A percentile compares a stretch with the other conserved stretches of the same genome.
phyloP scores from a whole-genome alignment of 129 eudicot genomes.

The Helianthus tuberosus region DNA sequence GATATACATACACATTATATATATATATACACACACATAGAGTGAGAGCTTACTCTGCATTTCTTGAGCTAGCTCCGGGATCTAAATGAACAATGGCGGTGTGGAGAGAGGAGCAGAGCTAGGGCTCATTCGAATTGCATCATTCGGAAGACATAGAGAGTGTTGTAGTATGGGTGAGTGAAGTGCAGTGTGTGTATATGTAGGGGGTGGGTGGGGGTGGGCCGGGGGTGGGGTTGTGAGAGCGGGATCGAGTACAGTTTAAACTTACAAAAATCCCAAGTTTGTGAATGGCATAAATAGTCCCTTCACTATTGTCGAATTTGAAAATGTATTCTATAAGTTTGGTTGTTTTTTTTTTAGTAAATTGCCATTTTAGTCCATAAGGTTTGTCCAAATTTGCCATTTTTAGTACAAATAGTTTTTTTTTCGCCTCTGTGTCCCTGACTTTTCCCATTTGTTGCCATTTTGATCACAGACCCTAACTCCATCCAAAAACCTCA shows the following conservation, averaged over 20 bases:
- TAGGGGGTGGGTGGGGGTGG: slow-evolving; percentile 13
- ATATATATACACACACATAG: not conserved
- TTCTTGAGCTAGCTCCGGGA: slow-evolving; percentile 34
- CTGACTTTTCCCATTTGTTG: no score
- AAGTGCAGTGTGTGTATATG: slow-evolving; percentile 15
- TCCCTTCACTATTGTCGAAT: slow-evolving; percentile 23
- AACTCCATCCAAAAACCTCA: no score
- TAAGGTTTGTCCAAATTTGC: no score
- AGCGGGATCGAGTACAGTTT: slow-evolving; percentile 53
- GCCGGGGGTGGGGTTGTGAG: slow-evolving; percentile 40
- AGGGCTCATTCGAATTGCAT: slow-evolving; percentile 40
- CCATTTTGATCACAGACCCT: no score
- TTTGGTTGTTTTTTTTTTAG: no score
- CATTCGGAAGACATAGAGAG: slow-evolving; percentile 27
- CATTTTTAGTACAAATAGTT: no score
- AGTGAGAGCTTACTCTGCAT: slow-evolving; percentile 54
- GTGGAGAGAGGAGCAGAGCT: slow-evolving; percentile 30
- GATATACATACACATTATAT: not conserved
- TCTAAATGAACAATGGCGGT: slow-evolving; percentile 25
- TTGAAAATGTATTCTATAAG: not conserved
- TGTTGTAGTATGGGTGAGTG: slow-evolving; percentile 21
- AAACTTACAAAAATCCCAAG: slow-evolving; percentile 36
- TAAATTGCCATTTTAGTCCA: no score
- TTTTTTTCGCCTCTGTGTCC: no score
- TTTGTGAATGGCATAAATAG: not conserved